These are phyloP conservation scores for Hortiboletus campestris DNA, from an alignment of 768 basidiomycete species.

Conservation along the genomic window DNA sequence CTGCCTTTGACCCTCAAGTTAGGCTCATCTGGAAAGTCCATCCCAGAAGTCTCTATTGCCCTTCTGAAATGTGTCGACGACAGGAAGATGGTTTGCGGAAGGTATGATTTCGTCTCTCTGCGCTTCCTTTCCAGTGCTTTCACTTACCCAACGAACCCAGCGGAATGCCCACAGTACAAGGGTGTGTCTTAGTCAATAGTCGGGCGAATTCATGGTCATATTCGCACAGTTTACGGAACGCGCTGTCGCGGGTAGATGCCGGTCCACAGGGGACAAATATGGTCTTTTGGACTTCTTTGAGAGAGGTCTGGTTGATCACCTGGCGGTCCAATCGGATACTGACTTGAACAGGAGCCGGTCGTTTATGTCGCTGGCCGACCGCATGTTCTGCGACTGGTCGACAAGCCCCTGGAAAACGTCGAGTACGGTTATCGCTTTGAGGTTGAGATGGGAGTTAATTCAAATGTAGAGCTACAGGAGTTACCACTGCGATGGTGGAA, in stretches of 20 bases:
- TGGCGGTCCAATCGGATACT: neutral
- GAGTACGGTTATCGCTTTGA: slow-evolving; percentile 53
- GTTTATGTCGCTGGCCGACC: slow-evolving; percentile 84
- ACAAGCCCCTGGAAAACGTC: slow-evolving; percentile 90
- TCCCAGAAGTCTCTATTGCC: slow-evolving; percentile 34
- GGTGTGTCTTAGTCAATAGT: slow-evolving; percentile 30
- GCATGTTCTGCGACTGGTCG: slow-evolving; percentile 85
- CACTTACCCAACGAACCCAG: slow-evolving; percentile 38
- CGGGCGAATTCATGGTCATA: neutral
- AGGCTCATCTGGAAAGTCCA: slow-evolving; percentile 22
- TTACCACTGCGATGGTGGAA: slow-evolving; percentile 88
- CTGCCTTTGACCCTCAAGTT: slow-evolving; percentile 59
- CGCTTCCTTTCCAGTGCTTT: slow-evolving; percentile 13
- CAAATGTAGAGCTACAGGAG: slow-evolving; percentile 77
- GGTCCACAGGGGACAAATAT: slow-evolving; percentile 69
- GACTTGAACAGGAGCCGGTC: slow-evolving; percentile 73
- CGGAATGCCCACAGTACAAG: slow-evolving; percentile 94
- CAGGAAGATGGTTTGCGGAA: slow-evolving; percentile 74
- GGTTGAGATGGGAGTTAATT: neutral
- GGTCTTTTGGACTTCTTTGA: slow-evolving; percentile 92
- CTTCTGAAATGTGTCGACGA: slow-evolving; percentile 36
- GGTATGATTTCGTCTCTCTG: slow-evolving; percentile 40
- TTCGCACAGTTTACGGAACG: slow-evolving; percentile 62
- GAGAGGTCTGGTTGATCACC: slow-evolving; percentile 58
- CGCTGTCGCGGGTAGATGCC: slow-evolving; percentile 77